Evolutionary conservation across 495 filamentous ascomycete species (phyloP), one percentile per base, ranked within the genome.

Genomic region (Lasiosphaeria ovina): DNA sequence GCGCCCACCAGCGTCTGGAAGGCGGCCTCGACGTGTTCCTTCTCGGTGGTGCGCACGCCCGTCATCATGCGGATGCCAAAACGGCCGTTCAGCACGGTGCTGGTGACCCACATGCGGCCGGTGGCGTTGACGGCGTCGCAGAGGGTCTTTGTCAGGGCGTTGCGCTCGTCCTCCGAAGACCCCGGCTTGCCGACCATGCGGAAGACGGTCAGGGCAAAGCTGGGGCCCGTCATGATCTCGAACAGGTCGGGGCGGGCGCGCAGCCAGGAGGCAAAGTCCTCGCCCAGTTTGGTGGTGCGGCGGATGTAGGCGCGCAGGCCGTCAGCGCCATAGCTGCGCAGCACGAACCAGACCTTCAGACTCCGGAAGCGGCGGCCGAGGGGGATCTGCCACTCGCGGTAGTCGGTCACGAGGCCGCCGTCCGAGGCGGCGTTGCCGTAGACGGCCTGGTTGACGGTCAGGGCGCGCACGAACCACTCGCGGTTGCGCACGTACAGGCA

Each of bases 371-470:
- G 84, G 6, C 94, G 82, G 11, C 94, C 94, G 0, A 98, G 66
- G 10, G 94, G 94, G 69, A 98, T 97, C 74, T 95, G 92, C 94
- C 94, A 98, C 80, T 98, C 95, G 32, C 94, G 85, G 75, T 98
- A 98, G 70, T 98, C 94, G 40, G 92, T 97, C 3, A 98, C 94
- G 6, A 92, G 81, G 1, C 93, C 93, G 49, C 81, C 82, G 59
- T 92, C 90, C 0, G 87, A 88, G 72, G 88, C 91, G 3, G 83
- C 72, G 74, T 96, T 97, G 60, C 84, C 81, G 75, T 95, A 98
- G 7, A 88, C 82, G 3, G 90, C 91, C 57, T 76, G 72, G 54
- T 88, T 90, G 71, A 97, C 88, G 67, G 85, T 87, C 35, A 97
- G 83, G 3, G 92, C 88, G 58, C 87, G 82, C 31, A 87, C 89